Conservation (phyloP, 208 protist genomes). For the Trypanosoma scelopori region DNA sequence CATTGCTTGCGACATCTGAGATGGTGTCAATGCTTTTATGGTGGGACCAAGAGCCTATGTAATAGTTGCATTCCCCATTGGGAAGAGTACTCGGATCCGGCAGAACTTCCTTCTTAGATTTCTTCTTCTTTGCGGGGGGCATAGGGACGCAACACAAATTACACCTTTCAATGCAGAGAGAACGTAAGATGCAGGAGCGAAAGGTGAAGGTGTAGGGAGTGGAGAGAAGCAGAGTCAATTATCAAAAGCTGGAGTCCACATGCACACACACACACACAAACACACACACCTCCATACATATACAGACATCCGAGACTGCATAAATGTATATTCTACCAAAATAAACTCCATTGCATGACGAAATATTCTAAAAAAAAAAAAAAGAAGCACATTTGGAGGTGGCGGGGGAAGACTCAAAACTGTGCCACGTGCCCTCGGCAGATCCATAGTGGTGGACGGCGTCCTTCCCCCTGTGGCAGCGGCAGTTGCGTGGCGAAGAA, state of each 20-base stretch:
- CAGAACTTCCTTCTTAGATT: slow-evolving; percentile 66
- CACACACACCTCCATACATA: slow-evolving; percentile 2
- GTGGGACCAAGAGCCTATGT: slow-evolving; percentile 79
- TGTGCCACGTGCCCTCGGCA: slow-evolving; percentile 53
- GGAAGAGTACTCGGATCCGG: slow-evolving; percentile 53
- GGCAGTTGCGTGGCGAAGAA: slow-evolving; percentile 67
- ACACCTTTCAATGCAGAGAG: too few species aligned
- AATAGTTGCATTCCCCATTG: slow-evolving; percentile 57
- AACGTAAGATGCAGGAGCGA: too few species aligned
- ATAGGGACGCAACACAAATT: too few species aligned
- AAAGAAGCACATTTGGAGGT: slow-evolving; percentile 4
- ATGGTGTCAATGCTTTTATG: slow-evolving; percentile 55
- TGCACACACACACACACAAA: slow-evolving; percentile 7
- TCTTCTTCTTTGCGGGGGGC: slow-evolving; percentile 37
- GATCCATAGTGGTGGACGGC: slow-evolving; percentile 75
- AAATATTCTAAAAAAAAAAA: too few species aligned
- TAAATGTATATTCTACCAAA: slow-evolving; percentile 3
- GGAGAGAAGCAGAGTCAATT: slow-evolving; percentile 1
- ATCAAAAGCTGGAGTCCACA: neutral
- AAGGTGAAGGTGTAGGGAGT: neutral
- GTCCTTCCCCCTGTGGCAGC: slow-evolving; percentile 29
- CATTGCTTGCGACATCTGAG: slow-evolving; percentile 38
- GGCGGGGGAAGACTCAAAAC: slow-evolving; percentile 12
- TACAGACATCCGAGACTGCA: neutral
- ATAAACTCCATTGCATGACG: too few species aligned